Evolutionary conservation across 2,329 filamentous ascomycete genomes (phyloP), one percentile per base, ranked within the genome.

Genomic region (Xylogone sp.): DNA sequence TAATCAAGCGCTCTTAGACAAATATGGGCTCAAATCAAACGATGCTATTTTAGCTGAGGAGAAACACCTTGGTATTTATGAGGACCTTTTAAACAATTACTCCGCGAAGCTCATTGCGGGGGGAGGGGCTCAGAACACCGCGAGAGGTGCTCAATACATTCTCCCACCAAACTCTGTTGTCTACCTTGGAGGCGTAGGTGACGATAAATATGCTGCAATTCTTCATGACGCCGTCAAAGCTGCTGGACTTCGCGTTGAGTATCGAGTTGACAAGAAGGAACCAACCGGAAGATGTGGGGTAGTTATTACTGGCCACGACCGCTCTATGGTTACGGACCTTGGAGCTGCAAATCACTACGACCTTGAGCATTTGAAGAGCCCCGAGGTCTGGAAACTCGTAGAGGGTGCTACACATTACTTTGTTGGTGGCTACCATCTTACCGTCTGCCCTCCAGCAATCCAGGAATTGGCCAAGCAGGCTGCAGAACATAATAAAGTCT

Each of bases 311-410:
- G 94, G 91, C 68, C 90, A 96, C 79, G 87, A 97, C 84, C 86
- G 94, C 65, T 91, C 86, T 69, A 86, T 99, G 79, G 89, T 87
- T 79, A 99, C 94, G 56, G 91, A 97, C 67, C 87, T 99, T 52
- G 94, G 87, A 56, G 94, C 94, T 56, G 94, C 94, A 62, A 99
- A 99, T 78, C 88, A 91, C 78, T 99, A 99, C 78, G 93, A 93
- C 74, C 71, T 97, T 48, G 90, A 94, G 58, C 94, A 99, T 72
- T 76, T 99, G 70, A 90, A 96, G 83, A 83, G 84, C 70, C 87
- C 90, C 49, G 84, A 93, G 73, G 87, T 97, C 73, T 99, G 94
- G 94, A 81, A 83, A 60, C 80, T 97, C 48, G 94, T 94, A 54
- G 84, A 97, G 82, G 84, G 87, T 63, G 92, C 93, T 51, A 82